phyloP scores from a whole-genome alignment of 202 grass and related monocot species.

The Zizania palustris region DNA sequence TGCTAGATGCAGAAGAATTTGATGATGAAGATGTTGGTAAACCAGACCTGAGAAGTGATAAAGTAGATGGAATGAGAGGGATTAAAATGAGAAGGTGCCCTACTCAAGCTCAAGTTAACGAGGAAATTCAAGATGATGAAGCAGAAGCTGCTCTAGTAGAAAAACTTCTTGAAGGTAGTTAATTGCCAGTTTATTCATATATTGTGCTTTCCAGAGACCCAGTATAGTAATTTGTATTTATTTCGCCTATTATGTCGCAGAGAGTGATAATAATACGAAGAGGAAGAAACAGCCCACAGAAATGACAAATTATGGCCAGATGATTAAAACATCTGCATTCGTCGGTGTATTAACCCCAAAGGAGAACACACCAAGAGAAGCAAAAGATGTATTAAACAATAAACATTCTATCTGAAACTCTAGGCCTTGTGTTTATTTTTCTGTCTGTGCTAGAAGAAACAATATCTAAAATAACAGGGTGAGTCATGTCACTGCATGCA shows the following conservation, averaged over 20 bases:
- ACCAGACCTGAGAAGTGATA: constrained; percentile 61
- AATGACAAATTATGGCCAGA: constrained; percentile 48
- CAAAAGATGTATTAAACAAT: constrained; percentile 65
- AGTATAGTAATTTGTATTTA: constrained; percentile 14
- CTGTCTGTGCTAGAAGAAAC: constrained; percentile 6
- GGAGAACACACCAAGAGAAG: constrained; percentile 60
- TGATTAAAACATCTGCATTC: constrained; percentile 51
- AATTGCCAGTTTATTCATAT: constrained; percentile 25
- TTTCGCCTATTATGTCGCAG: constrained; percentile 51
- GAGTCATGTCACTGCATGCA: constrained; percentile 45
- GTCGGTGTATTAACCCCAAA: constrained; percentile 57
- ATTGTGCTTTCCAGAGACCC: constrained; percentile 29
- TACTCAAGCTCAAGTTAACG: constrained; percentile 65
- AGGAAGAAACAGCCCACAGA: constrained; percentile 62
- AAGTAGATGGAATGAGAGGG: constrained; percentile 69
- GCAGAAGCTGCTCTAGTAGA: constrained; percentile 72
- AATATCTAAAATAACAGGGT: constrained; percentile 41
- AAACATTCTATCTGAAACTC: constrained; percentile 10
- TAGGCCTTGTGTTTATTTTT: constrained; percentile 4
- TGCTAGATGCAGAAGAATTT: constrained; percentile 88
- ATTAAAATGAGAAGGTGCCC: constrained; percentile 89
- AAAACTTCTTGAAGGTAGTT: constrained; percentile 86
- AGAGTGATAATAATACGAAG: constrained; percentile 62
- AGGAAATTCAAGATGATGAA: constrained; percentile 92
- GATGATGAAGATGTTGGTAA: constrained; percentile 80